These are phyloP conservation scores for Polytrichum commune DNA, from an alignment of 225 moss, liverwort and hornwort species.

Conservation along the genomic window DNA sequence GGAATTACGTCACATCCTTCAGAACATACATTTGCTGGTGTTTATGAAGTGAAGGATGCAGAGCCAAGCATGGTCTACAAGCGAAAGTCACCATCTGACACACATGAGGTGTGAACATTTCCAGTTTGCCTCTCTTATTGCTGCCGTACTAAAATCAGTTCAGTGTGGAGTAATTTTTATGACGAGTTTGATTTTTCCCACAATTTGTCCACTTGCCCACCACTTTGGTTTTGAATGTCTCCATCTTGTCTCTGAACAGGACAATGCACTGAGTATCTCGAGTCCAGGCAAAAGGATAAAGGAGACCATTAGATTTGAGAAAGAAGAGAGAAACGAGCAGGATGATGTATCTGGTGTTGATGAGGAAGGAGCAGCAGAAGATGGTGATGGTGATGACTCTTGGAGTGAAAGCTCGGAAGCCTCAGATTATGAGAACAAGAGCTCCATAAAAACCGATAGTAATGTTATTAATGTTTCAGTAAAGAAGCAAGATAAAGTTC, in stretches of 20 bases:
- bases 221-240: neutral
- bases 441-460: constrained; percentile 5
- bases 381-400: constrained; percentile 30
- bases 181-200: neutral
- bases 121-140: neutral
- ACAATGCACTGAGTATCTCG: constrained; percentile 10
- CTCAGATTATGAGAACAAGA: constrained; percentile 36
- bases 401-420: constrained; percentile 42
- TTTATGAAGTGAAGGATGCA: constrained; percentile 17
- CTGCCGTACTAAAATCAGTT: neutral
- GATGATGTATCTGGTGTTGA: constrained; percentile 6
- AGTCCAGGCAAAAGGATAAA: constrained; percentile 13
- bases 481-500: constrained; percentile 16
- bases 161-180: neutral
- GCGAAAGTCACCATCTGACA: constrained; percentile 6
- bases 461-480: constrained; percentile 13
- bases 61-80: constrained; percentile 10
- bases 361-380: constrained; percentile 23
- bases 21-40: constrained; percentile 12
- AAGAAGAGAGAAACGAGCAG: neutral
- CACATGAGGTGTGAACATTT: constrained; percentile 22
- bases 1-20: constrained; percentile 29
- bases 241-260: constrained; percentile 25
- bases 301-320: constrained; percentile 7
- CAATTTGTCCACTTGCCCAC: neutral